Evolutionary conservation across 176 grass and related monocot genomes (phyloP).

Genomic region (Aegilops longissima): DNA sequence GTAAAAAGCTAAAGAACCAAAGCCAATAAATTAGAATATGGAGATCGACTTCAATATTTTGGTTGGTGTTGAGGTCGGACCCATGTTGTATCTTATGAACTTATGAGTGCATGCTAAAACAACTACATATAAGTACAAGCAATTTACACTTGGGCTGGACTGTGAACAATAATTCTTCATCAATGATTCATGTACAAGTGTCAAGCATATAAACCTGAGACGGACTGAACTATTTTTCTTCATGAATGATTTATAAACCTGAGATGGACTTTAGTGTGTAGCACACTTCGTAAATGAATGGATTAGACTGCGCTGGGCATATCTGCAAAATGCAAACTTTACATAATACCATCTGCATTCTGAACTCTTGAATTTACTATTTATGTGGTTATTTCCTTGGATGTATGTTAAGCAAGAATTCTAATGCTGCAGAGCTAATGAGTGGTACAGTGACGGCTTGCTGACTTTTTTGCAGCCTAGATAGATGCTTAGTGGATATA

Average conservation of each 20-base stretch:
- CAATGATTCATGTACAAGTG: not conserved
- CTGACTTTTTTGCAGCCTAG: slow-evolving; percentile 47
- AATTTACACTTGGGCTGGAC: not conserved
- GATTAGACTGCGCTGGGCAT: not conserved
- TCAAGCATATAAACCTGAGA: not conserved
- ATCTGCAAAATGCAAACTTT: slow-evolving; percentile 2
- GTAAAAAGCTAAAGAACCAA: too few relatives aligned
- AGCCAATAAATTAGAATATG: not conserved
- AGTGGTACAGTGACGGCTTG: not conserved
- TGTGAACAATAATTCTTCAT: not conserved
- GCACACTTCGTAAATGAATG: not conserved
- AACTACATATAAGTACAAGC: not conserved
- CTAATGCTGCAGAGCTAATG: not conserved
- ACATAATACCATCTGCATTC: not conserved
- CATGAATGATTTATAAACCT: slow-evolving; percentile 4
- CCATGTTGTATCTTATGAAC: not conserved
- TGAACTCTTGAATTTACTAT: not conserved
- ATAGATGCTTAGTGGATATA: slow-evolving; percentile 64
- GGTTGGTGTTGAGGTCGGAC: not conserved
- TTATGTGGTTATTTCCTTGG: not conserved
- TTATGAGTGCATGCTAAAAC: not conserved
- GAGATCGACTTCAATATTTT: not conserved
- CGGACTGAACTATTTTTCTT: not conserved
- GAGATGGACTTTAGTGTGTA: not conserved
- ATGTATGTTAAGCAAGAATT: not conserved